phyloP scores from a whole-genome alignment of 352 stramenopile species.

The Phytophthora idaei region DNA sequence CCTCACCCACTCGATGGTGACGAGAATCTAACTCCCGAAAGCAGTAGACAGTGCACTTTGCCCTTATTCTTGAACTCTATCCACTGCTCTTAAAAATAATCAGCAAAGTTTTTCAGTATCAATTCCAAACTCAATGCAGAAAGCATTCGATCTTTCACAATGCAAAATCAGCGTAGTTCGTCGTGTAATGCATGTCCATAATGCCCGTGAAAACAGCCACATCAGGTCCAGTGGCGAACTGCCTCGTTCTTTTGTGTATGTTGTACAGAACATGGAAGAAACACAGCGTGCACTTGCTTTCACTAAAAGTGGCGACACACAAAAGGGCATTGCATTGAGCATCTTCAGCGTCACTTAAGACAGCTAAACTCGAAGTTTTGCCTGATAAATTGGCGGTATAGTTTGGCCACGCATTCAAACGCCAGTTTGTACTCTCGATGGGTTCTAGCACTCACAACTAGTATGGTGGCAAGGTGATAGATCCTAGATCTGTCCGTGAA shows the following conservation, averaged over 20 bases:
- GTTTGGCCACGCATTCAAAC: not conserved
- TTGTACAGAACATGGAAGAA: slow-evolving; percentile 10
- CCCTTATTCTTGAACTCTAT: not conserved
- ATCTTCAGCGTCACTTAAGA: slow-evolving; percentile 12
- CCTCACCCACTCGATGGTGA: too few species aligned
- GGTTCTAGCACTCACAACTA: not conserved
- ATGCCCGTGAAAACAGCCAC: slow-evolving; percentile 8
- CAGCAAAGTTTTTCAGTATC: not conserved
- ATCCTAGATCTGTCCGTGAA: not conserved
- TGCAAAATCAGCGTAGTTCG: slow-evolving; percentile 1
- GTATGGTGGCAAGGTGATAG: not conserved
- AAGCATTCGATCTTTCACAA: not conserved
- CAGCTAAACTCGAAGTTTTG: slow-evolving; percentile 2
- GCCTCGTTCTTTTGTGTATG: slow-evolving; percentile 10
- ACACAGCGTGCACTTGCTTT: slow-evolving; percentile 8
- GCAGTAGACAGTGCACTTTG: too few species aligned
- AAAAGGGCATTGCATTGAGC: slow-evolving; percentile 2
- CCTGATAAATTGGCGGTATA: not conserved
- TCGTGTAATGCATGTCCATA: slow-evolving; percentile 14
- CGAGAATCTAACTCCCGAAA: too few species aligned
- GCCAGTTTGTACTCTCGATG: not conserved
- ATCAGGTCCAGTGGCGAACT: not conserved
- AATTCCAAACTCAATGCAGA: not conserved
- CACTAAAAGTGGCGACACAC: not conserved
- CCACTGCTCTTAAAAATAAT: not conserved